phyloP scores from a whole-genome alignment of 2,329 filamentous ascomycete species.

The Colletotrichum tropicicola region DNA sequence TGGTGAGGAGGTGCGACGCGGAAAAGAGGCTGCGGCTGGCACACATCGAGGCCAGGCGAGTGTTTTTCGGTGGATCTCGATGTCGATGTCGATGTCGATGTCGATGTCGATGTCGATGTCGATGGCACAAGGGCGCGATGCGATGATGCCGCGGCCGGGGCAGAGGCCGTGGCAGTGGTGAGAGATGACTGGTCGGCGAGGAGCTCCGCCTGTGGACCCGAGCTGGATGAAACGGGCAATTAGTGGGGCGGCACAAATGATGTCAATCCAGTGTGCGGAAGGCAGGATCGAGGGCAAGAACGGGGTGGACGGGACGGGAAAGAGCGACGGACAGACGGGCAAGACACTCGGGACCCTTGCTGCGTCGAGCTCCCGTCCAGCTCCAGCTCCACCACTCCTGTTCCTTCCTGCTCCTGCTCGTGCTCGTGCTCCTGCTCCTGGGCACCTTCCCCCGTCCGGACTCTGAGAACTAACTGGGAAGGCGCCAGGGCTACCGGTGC shows the following conservation, averaged over 20 bases:
- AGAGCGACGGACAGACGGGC: background rate
- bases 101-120: background rate
- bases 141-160: background rate
- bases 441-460: constrained; percentile 2
- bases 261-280: constrained; percentile 5
- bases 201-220: background rate
- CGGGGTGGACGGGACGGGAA: background rate
- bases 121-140: background rate
- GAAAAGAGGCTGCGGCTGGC: background rate
- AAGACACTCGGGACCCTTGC: constrained; percentile 19
- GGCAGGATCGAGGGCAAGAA: background rate
- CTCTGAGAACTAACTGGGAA: too few relatives aligned
- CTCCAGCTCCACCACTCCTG: too few relatives aligned
- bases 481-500: background rate
- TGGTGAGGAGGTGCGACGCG: too few relatives aligned
- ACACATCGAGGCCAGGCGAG: background rate
- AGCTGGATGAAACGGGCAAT: constrained; percentile 16
- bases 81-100: constrained; percentile 3
- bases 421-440: background rate
- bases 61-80: constrained; percentile 12
- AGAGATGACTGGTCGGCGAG: background rate
- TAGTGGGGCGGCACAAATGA: constrained; percentile 17
- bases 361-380: constrained; percentile 21
- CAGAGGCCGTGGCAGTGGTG: background rate
- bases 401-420: background rate